Evolutionary conservation across 768 basidiomycete genomes (phyloP).

Genomic region (Leccinum arenicola): DNA sequence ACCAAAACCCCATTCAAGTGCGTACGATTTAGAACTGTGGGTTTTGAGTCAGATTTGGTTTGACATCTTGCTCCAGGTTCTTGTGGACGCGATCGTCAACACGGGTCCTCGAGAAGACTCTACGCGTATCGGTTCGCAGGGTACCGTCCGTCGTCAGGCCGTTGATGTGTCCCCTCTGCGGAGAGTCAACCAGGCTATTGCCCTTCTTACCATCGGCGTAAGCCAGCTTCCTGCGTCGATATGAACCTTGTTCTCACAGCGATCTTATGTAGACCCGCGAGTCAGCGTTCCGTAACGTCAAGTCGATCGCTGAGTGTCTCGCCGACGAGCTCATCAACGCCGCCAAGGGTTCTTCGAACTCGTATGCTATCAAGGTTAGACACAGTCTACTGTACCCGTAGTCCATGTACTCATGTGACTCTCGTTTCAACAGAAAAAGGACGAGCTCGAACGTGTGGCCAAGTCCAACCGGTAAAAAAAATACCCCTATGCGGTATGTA

Average conservation of each 20-base stretch:
- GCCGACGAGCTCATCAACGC: conserved; percentile 99
- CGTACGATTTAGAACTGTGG: conserved; percentile 20
- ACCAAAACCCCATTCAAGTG: conserved; percentile 99
- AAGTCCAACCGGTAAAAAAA: conserved; percentile 96
- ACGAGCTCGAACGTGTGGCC: conserved; percentile 99
- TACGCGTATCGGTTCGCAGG: conserved; percentile 99
- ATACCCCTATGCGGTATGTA: not conserved
- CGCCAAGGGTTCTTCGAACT: conserved; percentile 99
- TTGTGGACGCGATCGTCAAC: conserved; percentile 99
- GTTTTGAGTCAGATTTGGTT: not conserved
- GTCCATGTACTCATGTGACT: conserved; percentile 1
- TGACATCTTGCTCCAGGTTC: conserved; percentile 50
- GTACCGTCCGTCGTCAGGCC: conserved; percentile 98
- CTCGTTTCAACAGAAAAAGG: conserved; percentile 73
- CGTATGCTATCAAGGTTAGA: conserved; percentile 96
- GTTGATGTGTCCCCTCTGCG: conserved; percentile 99
- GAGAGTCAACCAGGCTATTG: conserved; percentile 95
- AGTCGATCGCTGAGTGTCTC: conserved; percentile 97
- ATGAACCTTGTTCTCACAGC: conserved; percentile 2
- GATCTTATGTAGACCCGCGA: conserved; percentile 76
- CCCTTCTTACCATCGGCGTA: conserved; percentile 95
- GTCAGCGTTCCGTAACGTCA: conserved; percentile 99
- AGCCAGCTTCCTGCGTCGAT: conserved; percentile 36
- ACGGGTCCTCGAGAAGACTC: conserved; percentile 99
- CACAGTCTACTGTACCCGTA: not conserved